These are phyloP conservation scores for Metschnikowia corniflorae DNA, from an alignment of 805 yeast genomes.

Conservation along the genomic window DNA sequence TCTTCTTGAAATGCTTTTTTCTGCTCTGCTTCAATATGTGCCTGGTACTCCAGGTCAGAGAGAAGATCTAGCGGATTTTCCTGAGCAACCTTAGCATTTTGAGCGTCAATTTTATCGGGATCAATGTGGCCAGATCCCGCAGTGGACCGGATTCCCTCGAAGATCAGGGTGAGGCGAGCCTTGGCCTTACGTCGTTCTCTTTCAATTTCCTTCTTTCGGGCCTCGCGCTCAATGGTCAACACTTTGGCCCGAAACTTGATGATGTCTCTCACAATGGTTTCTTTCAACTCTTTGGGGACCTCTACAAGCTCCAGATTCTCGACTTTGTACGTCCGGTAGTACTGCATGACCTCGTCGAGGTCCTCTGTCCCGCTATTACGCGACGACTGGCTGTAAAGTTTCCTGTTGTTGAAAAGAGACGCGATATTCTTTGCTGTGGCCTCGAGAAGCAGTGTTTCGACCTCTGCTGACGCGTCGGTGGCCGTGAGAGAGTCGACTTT, in stretches of 20 bases:
- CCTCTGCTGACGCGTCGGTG: background rate
- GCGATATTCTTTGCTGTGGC: constrained; percentile 1
- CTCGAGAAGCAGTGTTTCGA: background rate
- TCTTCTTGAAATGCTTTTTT: constrained; percentile 22
- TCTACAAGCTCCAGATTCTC: constrained; percentile 57
- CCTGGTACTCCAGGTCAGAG: constrained; percentile 27
- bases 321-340: constrained; percentile 44
- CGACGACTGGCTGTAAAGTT: constrained; percentile 19
- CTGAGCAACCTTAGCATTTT: constrained; percentile 8
- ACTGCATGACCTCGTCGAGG: constrained; percentile 32
- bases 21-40: constrained; percentile 11
- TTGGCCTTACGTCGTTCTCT: constrained; percentile 50
- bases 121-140: constrained; percentile 10
- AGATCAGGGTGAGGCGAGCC: constrained; percentile 43
- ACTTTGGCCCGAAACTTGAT: constrained; percentile 56
- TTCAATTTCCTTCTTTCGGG: constrained; percentile 46
- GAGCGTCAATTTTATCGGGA: constrained; percentile 12
- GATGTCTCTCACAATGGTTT: constrained; percentile 50
- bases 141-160: constrained; percentile 33
- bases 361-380: constrained; percentile 31
- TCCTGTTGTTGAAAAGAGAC: constrained; percentile 17
- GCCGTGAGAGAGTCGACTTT: background rate
- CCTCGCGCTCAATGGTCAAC: constrained; percentile 47
- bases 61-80: constrained; percentile 8
- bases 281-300: constrained; percentile 52